These are phyloP conservation scores for Elongisporangium anandrum DNA, from an alignment of 352 stramenopile species.

Conservation along the genomic window DNA sequence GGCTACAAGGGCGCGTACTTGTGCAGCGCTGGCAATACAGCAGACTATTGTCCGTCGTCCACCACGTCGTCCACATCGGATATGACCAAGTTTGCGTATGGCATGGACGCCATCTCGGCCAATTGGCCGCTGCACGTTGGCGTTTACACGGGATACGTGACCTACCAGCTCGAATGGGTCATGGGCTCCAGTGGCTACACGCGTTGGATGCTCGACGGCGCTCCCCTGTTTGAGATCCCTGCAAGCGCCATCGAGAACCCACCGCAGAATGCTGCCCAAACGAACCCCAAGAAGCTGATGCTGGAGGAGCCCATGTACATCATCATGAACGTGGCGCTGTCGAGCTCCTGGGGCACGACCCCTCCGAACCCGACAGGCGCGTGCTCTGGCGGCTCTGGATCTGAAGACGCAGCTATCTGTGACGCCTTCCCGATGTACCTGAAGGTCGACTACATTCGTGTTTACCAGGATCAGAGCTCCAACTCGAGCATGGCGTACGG, in stretches of 20 bases:
- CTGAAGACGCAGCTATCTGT: conserved; percentile 38
- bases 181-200: conserved; percentile 48
- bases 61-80: conserved; percentile 9
- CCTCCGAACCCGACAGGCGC: conserved; percentile 47
- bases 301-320: conserved; percentile 93
- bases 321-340: conserved; percentile 93
- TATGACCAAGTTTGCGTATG: conserved; percentile 46
- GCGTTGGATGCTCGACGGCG: conserved; percentile 74
- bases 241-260: conserved; percentile 43
- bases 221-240: conserved; percentile 87
- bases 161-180: conserved; percentile 74
- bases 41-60: conserved; percentile 17
- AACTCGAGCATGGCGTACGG: conserved; percentile 37
- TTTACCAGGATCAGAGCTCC: conserved; percentile 44
- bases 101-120: conserved; percentile 93
- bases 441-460: conserved; percentile 74
- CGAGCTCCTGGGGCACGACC: conserved; percentile 67
- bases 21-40: conserved; percentile 41
- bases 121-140: conserved; percentile 82
- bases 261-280: conserved; percentile 40
- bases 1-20: conserved; percentile 48
- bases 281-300: conserved; percentile 87
- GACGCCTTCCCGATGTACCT: conserved; percentile 61
- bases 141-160: conserved; percentile 78
- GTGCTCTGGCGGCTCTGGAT: conserved; percentile 31